A percentile compares a stretch with the other conserved stretches of the same genome.
Conservation (phyloP, 2,329 filamentous ascomycete species). For the Tolypocladium sp. region DNA sequence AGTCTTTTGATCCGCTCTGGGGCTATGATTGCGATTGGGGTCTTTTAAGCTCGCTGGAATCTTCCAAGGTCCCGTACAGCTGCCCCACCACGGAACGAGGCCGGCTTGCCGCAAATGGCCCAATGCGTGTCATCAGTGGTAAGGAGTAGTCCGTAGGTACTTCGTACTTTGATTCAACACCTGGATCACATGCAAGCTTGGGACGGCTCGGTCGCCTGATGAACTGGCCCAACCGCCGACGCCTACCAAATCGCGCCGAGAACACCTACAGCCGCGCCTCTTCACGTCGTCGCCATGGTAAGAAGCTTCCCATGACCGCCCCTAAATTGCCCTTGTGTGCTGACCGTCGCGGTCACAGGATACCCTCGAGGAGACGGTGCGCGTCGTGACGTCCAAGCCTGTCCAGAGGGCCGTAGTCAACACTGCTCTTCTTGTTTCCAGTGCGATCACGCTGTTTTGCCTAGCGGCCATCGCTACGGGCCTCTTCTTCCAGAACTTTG, state of each 20-base stretch:
- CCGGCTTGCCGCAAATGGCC: neutral
- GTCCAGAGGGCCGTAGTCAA: constrained; percentile 42
- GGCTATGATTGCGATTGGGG: no score
- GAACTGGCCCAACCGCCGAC: neutral
- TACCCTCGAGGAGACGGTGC: constrained; percentile 23
- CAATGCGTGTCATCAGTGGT: neutral
- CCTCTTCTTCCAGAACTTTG: constrained; percentile 46
- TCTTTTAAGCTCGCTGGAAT: no score
- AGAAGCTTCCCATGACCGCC: neutral
- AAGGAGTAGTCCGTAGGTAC: no score
- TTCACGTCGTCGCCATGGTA: constrained; percentile 1
- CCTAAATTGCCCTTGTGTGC: neutral
- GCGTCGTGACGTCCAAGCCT: constrained; percentile 37
- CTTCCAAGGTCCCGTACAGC: no score
- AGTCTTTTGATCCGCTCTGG: no score
- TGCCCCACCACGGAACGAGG: neutral
- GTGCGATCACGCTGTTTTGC: constrained; percentile 34
- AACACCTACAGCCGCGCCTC: neutral
- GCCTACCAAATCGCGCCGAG: neutral
- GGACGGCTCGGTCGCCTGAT: neutral
- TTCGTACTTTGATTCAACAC: neutral
- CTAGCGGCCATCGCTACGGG: constrained; percentile 40
- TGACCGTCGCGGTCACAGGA: constrained; percentile 14
- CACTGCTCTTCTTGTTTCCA: constrained; percentile 31
- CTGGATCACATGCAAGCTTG: neutral